Evolutionary conservation across 805 yeast genomes (phyloP).

Genomic region (Phaffomyces thermotolerans): DNA sequence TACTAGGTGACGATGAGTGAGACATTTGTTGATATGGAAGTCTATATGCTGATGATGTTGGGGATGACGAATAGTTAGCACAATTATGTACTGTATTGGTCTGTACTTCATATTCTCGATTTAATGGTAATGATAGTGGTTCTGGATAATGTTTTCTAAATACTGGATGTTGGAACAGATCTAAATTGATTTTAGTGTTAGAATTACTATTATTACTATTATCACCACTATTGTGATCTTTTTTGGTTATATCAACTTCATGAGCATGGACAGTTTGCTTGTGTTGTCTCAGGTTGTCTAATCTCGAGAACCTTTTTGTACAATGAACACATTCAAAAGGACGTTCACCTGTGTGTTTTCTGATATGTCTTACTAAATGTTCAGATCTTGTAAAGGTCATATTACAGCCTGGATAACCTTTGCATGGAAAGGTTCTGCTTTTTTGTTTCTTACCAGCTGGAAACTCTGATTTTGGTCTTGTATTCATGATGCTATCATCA

Average conservation of each 20-base stretch:
- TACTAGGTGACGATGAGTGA: no score
- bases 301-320: constrained; percentile 61
- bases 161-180: no score
- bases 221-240: background rate
- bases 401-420: constrained; percentile 77
- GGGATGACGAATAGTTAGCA: no score
- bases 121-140: no score
- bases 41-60: no score
- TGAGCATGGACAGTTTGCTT: constrained; percentile 73
- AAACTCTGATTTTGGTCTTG: no score
- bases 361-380: constrained; percentile 84
- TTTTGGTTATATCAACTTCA: constrained; percentile 5
- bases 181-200: background rate
- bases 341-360: constrained; percentile 92
- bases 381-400: constrained; percentile 91
- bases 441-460: constrained; percentile 35
- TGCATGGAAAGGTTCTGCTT: constrained; percentile 72
- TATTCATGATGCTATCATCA: no score
- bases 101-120: no score
- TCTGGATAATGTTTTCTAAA: no score
- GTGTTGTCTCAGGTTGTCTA: constrained; percentile 88
- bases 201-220: background rate
- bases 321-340: constrained; percentile 87
- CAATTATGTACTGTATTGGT: no score
- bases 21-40: no score